Base-by-base conservation (phyloP, 306 rosid species). In the Albizia julibrissin region DNA sequence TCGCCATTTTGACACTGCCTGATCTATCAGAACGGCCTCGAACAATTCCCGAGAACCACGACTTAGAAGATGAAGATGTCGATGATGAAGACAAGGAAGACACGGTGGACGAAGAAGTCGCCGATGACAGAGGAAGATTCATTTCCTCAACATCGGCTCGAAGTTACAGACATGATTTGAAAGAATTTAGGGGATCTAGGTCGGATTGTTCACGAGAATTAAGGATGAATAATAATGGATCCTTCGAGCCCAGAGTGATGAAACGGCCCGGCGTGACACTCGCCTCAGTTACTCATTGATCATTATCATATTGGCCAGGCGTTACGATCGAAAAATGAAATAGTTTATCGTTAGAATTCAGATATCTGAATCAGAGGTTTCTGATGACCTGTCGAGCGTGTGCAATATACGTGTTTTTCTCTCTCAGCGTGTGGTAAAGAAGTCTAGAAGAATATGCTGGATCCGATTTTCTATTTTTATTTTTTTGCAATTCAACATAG, bases 41-140 rank as follows among this genome's bases (percentile, higher is more conserved):
- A 81, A 93, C 94, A 58, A 93, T 85, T 82, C 96, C 98, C 65
- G 98, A 92, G 79, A 96, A 68, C 99, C 99, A 96, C 70, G 98
- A 93, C 27, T 90, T 75, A 3, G 93, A 31, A 24, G 97, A 75
- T 1, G 97, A 77, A 10, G 75, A 43, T 10, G 91, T 83, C 15
- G 94, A 80, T 0, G 94, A 80, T 0, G 95, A 52, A 5, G 93
- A 50, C 2, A 22, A 22, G 2, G 74, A 40, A 42, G 92, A 78
- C 3, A 84, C 44, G n/a, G 79, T 10, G 0, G 78, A 79, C 0
- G 94, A 84, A 54, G 89, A 71, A 74, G 87, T 31, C 15, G 90
- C 80, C 24, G 93, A 80, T 8, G 92, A 37, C 37, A 80, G 54
- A 12, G 97, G 76, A 61, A 77, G 90, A 89, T 91, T 90, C 97